These are phyloP conservation scores for Schizosaccharomyces japonicus DNA, from an alignment of 805 yeast species.

Conservation along the genomic window DNA sequence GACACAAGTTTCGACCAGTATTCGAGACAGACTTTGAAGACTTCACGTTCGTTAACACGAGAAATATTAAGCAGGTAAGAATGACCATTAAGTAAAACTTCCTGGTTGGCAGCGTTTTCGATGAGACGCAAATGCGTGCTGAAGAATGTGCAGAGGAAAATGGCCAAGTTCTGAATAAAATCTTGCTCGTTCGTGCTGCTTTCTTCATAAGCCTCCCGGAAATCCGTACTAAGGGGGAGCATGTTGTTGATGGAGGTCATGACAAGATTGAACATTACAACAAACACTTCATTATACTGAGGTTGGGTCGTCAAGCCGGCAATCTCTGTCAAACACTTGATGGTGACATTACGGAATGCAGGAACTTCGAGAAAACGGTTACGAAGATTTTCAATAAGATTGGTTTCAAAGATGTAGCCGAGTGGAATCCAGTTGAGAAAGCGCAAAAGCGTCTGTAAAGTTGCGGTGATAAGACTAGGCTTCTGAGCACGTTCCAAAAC, in stretches of 20 bases:
- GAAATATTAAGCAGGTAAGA: conserved; percentile 65
- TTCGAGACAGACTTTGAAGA: conserved; percentile 84
- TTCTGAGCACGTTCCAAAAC: conserved; percentile 75
- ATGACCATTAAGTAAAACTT: conserved; percentile 46
- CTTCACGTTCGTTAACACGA: conserved; percentile 79
- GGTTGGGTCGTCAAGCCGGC: conserved; percentile 36
- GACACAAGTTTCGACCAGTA: conserved; percentile 81
- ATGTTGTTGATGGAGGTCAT: neutral
- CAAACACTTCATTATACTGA: conserved; percentile 30
- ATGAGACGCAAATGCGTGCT: conserved; percentile 42
- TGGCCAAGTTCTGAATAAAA: conserved; percentile 79
- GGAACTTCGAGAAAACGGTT: conserved; percentile 53
- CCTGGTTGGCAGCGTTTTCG: conserved; percentile 27
- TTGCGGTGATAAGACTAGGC: conserved; percentile 60
- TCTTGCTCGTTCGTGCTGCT: conserved; percentile 76
- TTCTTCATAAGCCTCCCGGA: conserved; percentile 43
- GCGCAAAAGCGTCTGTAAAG: conserved; percentile 57
- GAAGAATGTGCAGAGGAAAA: conserved; percentile 70
- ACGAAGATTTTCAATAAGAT: conserved; percentile 45
- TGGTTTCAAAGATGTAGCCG: conserved; percentile 73
- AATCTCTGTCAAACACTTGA: conserved; percentile 85
- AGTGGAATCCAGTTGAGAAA: conserved; percentile 89
- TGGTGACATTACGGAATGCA: conserved; percentile 59
- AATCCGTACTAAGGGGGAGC: conserved; percentile 25
- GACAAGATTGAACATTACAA: conserved; percentile 11